These are phyloP conservation scores for Nepenthes mirabilis DNA, from an alignment of 148 eudicot species.

Conservation along the genomic window DNA sequence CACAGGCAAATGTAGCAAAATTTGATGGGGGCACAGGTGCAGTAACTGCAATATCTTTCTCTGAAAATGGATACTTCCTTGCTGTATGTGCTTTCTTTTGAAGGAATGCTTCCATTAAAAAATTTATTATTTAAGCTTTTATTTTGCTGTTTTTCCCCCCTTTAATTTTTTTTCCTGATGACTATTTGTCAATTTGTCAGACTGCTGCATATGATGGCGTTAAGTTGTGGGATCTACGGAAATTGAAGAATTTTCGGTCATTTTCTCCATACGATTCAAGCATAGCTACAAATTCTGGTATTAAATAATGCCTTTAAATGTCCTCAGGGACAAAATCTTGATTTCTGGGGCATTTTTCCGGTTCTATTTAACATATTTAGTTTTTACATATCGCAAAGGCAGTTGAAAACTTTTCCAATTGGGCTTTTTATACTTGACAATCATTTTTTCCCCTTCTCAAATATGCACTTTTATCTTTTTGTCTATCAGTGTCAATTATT, in stretches of 20 bases:
- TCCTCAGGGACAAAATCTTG: not conserved
- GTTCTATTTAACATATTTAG: not conserved
- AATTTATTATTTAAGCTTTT: not conserved
- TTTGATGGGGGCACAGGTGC: constrained; percentile 88
- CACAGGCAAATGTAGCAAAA: constrained; percentile 71
- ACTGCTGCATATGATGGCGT: constrained; percentile 97
- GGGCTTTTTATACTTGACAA: no score
- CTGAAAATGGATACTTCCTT: constrained; percentile 96
- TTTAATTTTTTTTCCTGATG: no score
- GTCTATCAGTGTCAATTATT: no score
- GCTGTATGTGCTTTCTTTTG: constrained; percentile 40
- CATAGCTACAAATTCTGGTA: constrained; percentile 81
- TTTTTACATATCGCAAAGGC: not conserved
- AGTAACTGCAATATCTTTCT: constrained; percentile 82
- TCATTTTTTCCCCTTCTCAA: no score
- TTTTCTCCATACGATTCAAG: constrained; percentile 61
- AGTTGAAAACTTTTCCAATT: no score
- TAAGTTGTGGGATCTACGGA: constrained; percentile 94
- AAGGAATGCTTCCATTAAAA: not conserved
- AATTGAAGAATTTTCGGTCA: constrained; percentile 72
- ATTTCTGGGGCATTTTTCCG: not conserved
- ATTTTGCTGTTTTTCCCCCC: not conserved
- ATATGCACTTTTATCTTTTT: no score
- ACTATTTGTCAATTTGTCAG: constrained; percentile 30
- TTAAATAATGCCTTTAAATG: not conserved